Percentiles rank a stretch among this genome's conserved stretches.
Conservation (phyloP, 179 eudicot genomes). For the Beta macrorhiza region DNA sequence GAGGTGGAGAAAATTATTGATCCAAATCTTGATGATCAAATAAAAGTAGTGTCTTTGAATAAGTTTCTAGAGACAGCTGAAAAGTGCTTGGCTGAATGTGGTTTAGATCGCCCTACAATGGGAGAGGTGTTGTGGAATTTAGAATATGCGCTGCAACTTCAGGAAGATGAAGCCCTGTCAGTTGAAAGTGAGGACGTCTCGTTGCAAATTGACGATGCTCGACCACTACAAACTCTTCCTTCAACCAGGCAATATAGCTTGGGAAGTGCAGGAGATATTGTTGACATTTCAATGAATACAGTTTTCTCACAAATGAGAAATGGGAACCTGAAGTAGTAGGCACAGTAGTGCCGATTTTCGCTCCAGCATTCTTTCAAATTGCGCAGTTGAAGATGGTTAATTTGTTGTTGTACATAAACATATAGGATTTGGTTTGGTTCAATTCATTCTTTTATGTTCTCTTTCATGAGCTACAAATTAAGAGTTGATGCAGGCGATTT, state of each 20-base stretch:
- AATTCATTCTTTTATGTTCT: slow-evolving; percentile 2
- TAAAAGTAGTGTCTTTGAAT: slow-evolving; percentile 25
- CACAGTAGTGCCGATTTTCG: not conserved
- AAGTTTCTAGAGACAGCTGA: slow-evolving; percentile 34
- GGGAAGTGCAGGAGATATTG: slow-evolving; percentile 28
- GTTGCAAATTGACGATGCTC: slow-evolving; percentile 14
- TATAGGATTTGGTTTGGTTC: slow-evolving; percentile 1
- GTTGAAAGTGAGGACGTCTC: slow-evolving; percentile 22
- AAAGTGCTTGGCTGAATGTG: slow-evolving; percentile 33
- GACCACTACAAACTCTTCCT: slow-evolving; percentile 12
- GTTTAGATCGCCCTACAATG: slow-evolving; percentile 33
- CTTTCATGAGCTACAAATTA: not conserved
- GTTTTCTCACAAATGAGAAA: slow-evolving; percentile 28
- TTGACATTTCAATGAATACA: slow-evolving; percentile 26
- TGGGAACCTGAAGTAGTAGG: not conserved
- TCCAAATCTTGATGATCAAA: slow-evolving; percentile 23
- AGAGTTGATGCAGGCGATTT: not conserved
- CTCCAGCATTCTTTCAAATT: not conserved
- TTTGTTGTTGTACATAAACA: not conserved
- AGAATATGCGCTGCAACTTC: slow-evolving; percentile 33
- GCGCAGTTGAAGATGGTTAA: not conserved
- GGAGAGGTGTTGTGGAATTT: slow-evolving; percentile 31
- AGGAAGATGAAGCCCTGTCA: slow-evolving; percentile 22
- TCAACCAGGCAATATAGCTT: slow-evolving; percentile 22
- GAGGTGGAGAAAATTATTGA: slow-evolving; percentile 26